Conservation (phyloP, 257 asterid species). For the Lycium ferocissimum region DNA sequence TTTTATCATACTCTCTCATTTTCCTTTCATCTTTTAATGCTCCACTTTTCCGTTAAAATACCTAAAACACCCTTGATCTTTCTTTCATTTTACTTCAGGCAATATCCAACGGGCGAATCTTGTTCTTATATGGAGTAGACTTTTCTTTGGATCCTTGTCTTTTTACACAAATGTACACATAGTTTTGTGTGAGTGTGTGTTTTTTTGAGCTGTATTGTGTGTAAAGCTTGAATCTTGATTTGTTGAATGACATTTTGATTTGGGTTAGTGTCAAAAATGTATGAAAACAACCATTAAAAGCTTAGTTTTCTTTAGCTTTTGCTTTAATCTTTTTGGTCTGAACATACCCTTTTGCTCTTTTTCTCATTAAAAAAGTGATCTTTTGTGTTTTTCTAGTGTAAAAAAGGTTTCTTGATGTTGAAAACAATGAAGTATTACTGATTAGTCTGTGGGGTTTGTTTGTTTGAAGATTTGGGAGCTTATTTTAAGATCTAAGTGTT, state of each 20-base stretch:
- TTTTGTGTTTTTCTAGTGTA: constrained; percentile 15
- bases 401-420: constrained; percentile 1
- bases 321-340: not conserved
- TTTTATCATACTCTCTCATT: too few species aligned
- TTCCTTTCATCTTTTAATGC: not conserved
- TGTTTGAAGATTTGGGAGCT: constrained; percentile 30
- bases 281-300: constrained; percentile 21
- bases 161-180: not conserved
- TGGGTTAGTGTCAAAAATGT: constrained; percentile 13
- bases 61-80: constrained; percentile 3
- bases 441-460: not conserved
- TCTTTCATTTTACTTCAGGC: constrained; percentile 25
- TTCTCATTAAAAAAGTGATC: constrained; percentile 10
- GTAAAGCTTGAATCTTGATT: constrained; percentile 22
- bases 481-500: constrained; percentile 54
- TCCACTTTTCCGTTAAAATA: not conserved
- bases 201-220: not conserved
- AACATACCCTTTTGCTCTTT: constrained; percentile 13
- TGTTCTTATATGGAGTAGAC: constrained; percentile 23
- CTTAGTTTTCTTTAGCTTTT: constrained; percentile 17
- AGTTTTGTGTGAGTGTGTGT: not conserved
- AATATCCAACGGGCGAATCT: constrained; percentile 33
- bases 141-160: constrained; percentile 34
- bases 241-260: constrained; percentile 15
- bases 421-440: constrained; percentile 13